Percentiles rank a stretch among this genome's conserved stretches.
phyloP scores from a whole-genome alignment of 2,329 filamentous ascomycete species.

The Fusarium metavorans region DNA sequence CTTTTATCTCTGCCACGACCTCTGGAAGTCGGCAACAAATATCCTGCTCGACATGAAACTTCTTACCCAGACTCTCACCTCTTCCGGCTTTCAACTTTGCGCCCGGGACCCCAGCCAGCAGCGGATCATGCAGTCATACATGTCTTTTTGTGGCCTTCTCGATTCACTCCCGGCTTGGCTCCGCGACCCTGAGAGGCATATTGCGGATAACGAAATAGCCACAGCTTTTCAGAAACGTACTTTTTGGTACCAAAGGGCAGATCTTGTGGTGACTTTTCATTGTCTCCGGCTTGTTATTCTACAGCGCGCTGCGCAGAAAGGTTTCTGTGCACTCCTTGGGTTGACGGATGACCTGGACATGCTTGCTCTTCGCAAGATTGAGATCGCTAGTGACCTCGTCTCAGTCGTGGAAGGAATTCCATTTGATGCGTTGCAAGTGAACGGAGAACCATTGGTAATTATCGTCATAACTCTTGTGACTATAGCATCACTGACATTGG shows the following conservation, averaged over 20 bases:
- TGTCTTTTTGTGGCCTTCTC: conserved; percentile 17
- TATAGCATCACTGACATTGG: background rate
- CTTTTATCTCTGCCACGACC: conserved; percentile 2
- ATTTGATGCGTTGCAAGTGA: conserved; percentile 21
- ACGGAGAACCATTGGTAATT: conserved; percentile 23
- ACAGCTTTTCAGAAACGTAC: conserved; percentile 1
- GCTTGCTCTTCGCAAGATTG: conserved; percentile 23
- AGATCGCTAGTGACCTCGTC: conserved; percentile 15
- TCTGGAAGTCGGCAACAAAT: conserved; percentile 15
- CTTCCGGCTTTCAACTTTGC: background rate
- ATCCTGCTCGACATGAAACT: conserved; percentile 14
- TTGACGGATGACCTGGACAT: conserved; percentile 13
- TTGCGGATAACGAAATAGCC: background rate
- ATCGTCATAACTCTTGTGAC: background rate
- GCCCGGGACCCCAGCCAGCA: background rate
- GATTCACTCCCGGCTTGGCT: conserved; percentile 18
- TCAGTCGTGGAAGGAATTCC: background rate
- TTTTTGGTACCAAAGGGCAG: conserved; percentile 21
- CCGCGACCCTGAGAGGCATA: conserved; percentile 5
- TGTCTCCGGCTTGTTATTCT: conserved; percentile 16
- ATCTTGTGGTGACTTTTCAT: conserved; percentile 23
- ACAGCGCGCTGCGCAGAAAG: background rate
- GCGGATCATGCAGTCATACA: conserved; percentile 19
- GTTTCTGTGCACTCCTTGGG: conserved; percentile 12
- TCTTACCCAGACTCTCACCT: background rate